Percentiles rank a stretch among this genome's conserved stretches.
Conservation (phyloP, 495 filamentous ascomycete species). For the Hyaloscypha variabilis region DNA sequence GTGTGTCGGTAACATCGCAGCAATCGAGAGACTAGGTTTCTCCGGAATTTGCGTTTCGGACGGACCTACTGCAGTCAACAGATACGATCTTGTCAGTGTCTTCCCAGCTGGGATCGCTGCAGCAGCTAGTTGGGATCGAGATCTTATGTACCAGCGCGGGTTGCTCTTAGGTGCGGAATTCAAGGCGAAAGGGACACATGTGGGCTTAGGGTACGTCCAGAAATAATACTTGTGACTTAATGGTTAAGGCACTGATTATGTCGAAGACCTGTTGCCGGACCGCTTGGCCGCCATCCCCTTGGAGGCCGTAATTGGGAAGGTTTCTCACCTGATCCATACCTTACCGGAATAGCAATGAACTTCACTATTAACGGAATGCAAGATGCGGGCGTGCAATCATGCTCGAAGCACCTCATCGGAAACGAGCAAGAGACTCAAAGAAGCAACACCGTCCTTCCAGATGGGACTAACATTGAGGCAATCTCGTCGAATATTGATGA, state of each 20-base stretch:
- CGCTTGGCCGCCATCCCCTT: constrained; percentile 70
- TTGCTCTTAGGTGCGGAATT: constrained; percentile 79
- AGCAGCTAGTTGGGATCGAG: constrained; percentile 65
- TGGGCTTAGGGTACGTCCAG: constrained; percentile 59
- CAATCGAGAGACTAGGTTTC: constrained; percentile 48
- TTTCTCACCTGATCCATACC: constrained; percentile 71
- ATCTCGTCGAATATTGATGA: constrained; percentile 87
- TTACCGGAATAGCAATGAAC: constrained; percentile 71
- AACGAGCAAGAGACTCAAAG: constrained; percentile 86
- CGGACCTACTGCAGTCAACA: constrained; percentile 47
- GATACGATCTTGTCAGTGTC: constrained; percentile 71
- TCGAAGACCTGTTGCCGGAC: constrained; percentile 77
- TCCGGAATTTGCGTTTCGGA: constrained; percentile 51
- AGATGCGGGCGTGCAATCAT: constrained; percentile 75
- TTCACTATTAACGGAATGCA: constrained; percentile 80
- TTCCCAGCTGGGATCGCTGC: constrained; percentile 82
- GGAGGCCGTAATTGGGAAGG: constrained; percentile 91
- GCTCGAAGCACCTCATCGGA: constrained; percentile 77
- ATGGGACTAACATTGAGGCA: constrained; percentile 19
- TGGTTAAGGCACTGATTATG: neutral
- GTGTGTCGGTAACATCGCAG: constrained; percentile 76
- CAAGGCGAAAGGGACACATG: constrained; percentile 78
- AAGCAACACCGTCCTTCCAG: constrained; percentile 44
- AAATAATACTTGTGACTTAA: neutral
- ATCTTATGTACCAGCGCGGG: constrained; percentile 70